Percentiles rank a stretch among this genome's conserved stretches.
Evolutionary conservation across 768 basidiomycete species (phyloP).

Genomic region (Lactarius evosmus): DNA sequence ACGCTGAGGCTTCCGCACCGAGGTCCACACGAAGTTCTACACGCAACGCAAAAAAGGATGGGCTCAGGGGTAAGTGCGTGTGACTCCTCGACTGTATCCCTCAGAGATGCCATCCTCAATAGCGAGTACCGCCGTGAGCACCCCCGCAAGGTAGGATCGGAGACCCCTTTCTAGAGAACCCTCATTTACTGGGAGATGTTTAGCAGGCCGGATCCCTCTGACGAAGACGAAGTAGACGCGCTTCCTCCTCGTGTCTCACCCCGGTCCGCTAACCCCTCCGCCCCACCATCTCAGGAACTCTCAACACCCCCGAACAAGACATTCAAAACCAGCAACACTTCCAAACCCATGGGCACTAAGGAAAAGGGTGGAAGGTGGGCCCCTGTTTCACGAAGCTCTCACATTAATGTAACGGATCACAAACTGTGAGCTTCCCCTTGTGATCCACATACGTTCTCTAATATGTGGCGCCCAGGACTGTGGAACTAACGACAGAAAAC

Average conservation of each 20-base stretch:
- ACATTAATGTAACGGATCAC: conserved; percentile 2
- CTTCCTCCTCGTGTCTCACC: neutral
- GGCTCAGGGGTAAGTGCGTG: conserved; percentile 29
- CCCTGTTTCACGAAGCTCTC: conserved; percentile 5
- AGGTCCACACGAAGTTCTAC: conserved; percentile 48
- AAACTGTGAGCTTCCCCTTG: conserved; percentile 19
- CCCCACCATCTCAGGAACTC: conserved; percentile 13
- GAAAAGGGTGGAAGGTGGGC: conserved; percentile 16
- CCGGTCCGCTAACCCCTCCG: neutral
- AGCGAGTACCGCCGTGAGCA: conserved; percentile 4
- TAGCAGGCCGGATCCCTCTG: conserved; percentile 1
- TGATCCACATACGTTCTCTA: conserved; percentile 13
- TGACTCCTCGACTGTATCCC: neutral
- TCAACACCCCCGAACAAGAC: conserved; percentile 29
- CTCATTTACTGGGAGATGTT: neutral
- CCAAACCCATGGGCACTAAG: conserved; percentile 21
- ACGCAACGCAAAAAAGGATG: conserved; percentile 35
- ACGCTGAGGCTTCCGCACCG: conserved; percentile 37
- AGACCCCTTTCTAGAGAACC: neutral
- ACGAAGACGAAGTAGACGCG: conserved; percentile 8
- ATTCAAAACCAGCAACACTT: conserved; percentile 12
- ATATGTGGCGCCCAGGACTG: conserved; percentile 9
- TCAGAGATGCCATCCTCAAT: neutral
- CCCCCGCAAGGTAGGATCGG: conserved; percentile 4
- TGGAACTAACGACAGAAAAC: conserved; percentile 1